These are phyloP conservation scores for Dryas alaskensis DNA, from an alignment of 306 rosid genomes.

Conservation along the genomic window DNA sequence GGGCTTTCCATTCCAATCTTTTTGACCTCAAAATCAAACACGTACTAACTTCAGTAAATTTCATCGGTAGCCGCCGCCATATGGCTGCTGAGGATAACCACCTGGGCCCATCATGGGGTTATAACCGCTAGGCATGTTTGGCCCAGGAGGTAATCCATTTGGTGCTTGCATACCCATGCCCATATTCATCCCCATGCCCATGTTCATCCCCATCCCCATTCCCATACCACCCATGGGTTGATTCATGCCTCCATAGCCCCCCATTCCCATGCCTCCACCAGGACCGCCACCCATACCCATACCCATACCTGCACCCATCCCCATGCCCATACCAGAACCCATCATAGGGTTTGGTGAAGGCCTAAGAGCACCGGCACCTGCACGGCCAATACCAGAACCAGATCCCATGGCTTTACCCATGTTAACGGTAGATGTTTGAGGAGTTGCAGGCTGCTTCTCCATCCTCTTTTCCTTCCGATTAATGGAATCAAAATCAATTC, in stretches of 20 bases:
- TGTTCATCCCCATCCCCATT: constrained; percentile 20
- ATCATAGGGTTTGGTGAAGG: constrained; percentile 49
- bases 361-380: constrained; percentile 69
- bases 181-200: constrained; percentile 54
- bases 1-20: constrained; percentile 22
- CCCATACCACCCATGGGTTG: constrained; percentile 36
- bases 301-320: constrained; percentile 43
- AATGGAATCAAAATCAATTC: constrained; percentile 89
- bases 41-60: constrained; percentile 18
- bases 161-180: constrained; percentile 83
- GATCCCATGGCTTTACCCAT: constrained; percentile 99
- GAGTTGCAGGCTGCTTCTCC: constrained; percentile 72
- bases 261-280: constrained; percentile 45
- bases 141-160: constrained; percentile 51
- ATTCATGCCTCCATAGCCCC: constrained; percentile 32
- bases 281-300: constrained; percentile 47
- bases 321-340: constrained; percentile 63
- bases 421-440: constrained; percentile 65
- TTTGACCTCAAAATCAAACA: constrained; percentile 30
- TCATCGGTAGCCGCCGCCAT: constrained; percentile 76
- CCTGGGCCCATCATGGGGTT: constrained; percentile 80
- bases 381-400: constrained; percentile 91
- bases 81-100: constrained; percentile 76
- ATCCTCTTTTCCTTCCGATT: constrained; percentile 94
- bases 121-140: constrained; percentile 63